phyloP scores from a whole-genome alignment of 2,329 filamentous ascomycete species.

The Penicillium griseofulvum region DNA sequence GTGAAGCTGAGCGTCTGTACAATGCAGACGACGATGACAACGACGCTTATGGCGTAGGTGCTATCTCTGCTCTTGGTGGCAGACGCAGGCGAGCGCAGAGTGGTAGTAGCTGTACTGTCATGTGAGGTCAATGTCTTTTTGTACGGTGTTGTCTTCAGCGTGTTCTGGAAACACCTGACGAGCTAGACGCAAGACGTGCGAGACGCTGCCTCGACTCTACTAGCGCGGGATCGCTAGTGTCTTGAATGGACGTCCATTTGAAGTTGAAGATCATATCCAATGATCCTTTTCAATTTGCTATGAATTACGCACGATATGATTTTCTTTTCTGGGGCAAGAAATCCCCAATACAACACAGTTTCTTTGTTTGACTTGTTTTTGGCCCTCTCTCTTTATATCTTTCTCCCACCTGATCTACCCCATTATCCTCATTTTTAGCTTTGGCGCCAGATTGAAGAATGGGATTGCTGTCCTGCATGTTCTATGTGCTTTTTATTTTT shows the following conservation, averaged over 20 bases:
- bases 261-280: not conserved
- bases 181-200: not conserved
- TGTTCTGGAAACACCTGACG: not conserved
- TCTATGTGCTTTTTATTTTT: not conserved
- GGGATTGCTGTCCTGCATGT: not conserved
- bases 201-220: not conserved
- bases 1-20: constrained; percentile 77
- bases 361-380: constrained; percentile 1
- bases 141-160: not conserved
- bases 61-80: constrained; percentile 41
- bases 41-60: constrained; percentile 36
- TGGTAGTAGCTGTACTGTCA: constrained; percentile 60
- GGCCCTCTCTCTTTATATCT: not conserved
- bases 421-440: not conserved
- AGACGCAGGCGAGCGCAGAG: constrained; percentile 64
- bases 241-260: not conserved
- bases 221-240: constrained; percentile 18
- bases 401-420: not conserved
- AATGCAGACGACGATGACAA: constrained; percentile 74
- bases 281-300: not conserved
- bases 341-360: not conserved
- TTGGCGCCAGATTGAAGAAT: not conserved
- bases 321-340: not conserved
- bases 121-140: constrained; percentile 52
- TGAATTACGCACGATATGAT: constrained; percentile 6